A percentile compares a stretch with the other conserved stretches of the same genome.
Evolutionary conservation across 208 protist species (phyloP).

Genomic region (Wallacemonas sp.): DNA sequence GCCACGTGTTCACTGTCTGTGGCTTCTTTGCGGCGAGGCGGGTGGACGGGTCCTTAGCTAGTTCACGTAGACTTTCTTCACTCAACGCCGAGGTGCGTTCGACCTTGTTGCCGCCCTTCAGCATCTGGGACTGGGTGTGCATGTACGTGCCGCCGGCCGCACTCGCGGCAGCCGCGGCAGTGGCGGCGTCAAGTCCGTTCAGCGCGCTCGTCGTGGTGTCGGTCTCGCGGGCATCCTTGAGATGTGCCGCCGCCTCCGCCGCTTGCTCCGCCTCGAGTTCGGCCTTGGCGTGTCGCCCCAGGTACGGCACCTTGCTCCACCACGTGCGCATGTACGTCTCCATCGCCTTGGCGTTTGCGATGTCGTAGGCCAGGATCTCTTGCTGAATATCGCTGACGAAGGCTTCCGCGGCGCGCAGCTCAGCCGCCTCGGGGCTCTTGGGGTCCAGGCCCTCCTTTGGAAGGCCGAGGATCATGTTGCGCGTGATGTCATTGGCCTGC

Average conservation of each 20-base stretch:
- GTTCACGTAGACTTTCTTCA: conserved; percentile 4
- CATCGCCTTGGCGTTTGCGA: conserved; percentile 79
- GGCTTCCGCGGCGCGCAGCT: conserved; percentile 71
- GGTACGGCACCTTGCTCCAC: conserved; percentile 57
- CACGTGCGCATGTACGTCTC: conserved; percentile 57
- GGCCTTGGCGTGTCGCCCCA: conserved; percentile 43
- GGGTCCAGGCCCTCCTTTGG: conserved; percentile 54
- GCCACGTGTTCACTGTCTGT: conserved; percentile 55
- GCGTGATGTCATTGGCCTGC: conserved; percentile 51
- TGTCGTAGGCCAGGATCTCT: conserved; percentile 79
- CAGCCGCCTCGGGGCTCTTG: conserved; percentile 52
- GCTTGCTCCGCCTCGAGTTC: conserved; percentile 33
- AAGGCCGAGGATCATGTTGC: conserved; percentile 72
- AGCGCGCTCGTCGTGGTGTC: neutral
- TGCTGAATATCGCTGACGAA: conserved; percentile 79
- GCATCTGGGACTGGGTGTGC: conserved; percentile 29
- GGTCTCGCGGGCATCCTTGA: neutral
- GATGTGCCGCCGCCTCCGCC: neutral
- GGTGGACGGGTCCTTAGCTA: neutral
- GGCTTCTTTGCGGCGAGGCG: neutral
- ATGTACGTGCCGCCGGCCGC: conserved; percentile 27
- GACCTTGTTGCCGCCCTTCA: conserved; percentile 33
- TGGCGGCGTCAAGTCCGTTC: conserved; percentile 1
- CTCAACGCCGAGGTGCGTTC: conserved; percentile 57
- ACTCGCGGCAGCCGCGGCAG: conserved; percentile 20